Percentiles rank a stretch among this genome's conserved stretches.
Evolutionary conservation across 176 grass and related monocot species (phyloP).

Genomic region (Zoysia pacifica): DNA sequence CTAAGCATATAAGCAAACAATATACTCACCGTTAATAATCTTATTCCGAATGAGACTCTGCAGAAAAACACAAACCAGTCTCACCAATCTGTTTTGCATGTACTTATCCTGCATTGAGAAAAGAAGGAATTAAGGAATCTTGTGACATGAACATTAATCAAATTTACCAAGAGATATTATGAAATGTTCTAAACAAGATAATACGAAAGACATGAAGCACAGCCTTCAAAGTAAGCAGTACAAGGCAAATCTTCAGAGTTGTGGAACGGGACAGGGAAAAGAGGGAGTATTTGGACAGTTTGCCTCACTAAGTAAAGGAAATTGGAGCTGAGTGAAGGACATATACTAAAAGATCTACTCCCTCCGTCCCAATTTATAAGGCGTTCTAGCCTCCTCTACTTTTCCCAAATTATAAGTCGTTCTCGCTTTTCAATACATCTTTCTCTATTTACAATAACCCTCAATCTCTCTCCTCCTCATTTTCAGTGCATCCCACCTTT

Average conservation of each 20-base stretch:
- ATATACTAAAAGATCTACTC: too few species aligned
- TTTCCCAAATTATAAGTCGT: too few species aligned
- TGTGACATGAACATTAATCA: background rate
- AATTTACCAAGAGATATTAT: conserved; percentile 1
- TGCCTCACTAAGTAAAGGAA: too few species aligned
- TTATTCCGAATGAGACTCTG: conserved; percentile 96
- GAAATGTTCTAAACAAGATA: background rate
- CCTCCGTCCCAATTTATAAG: too few species aligned
- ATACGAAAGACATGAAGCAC: conserved; percentile 6
- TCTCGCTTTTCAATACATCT: too few species aligned
- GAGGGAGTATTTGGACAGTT: too few species aligned
- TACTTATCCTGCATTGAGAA: conserved; percentile 84
- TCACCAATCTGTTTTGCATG: conserved; percentile 99
- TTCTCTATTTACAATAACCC: too few species aligned
- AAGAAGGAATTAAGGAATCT: background rate
- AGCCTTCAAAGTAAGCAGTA: background rate
- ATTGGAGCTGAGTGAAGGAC: too few species aligned
- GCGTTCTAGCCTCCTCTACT: too few species aligned
- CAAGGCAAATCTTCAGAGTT: background rate
- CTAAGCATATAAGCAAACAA: conserved; percentile 18
- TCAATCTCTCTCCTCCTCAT: too few species aligned
- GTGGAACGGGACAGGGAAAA: background rate
- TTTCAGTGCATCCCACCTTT: too few species aligned
- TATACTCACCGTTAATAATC: conserved; percentile 88
- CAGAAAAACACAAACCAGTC: conserved; percentile 98